Base-by-base conservation (phyloP, 129 eudicot genomes). In the Kitagawia praeruptora region DNA sequence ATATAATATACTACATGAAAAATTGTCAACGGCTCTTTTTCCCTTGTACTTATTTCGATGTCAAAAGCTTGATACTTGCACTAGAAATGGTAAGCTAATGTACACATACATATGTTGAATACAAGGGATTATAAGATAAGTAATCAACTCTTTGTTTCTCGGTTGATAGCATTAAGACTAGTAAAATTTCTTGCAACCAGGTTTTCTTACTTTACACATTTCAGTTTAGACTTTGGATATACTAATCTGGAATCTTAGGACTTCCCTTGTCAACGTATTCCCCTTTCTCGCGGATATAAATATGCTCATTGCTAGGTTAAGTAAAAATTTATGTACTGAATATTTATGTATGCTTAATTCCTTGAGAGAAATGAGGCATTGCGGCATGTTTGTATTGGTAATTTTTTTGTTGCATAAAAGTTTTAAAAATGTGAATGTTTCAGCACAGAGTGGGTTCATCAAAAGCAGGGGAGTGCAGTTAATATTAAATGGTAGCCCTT, bases 401-500 rank as follows among this genome's bases (percentile, higher is more conserved):
- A 15, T 37, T 63, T 61, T 81, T 66, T 76, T 76, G 61, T n/a
- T 85, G 42, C 54, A 82, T 49, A 54, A 63, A 61, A 53, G 78
- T 16, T 69, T 71, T 45, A 44, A 10, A 61, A 46, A 5, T 41
- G 12, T 28, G 1, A 79, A 76, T 27, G 86, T 64, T 56, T 53
- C 72, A 80, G 82, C 70, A 27, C 40, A 34, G 31, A 75, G 83
- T 56, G 91, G 74, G 46, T 91, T 88, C 81, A 45, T 91, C 28
- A 81, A 16, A 72, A 75, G 47, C 1, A 75, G 74, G n/a, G 89
- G 91, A 64, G 70, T 70, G 56, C 89, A 85, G n/a, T 85, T 91
- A 58, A 31, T 73, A 64, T 67, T 83, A 42, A 89, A 91, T 71
- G 96, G 87, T 18, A 76, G 78, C 49, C 86, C 88, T 37, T 88